phyloP scores from a whole-genome alignment of 805 yeast species.

The Monosporozyma unispora region DNA sequence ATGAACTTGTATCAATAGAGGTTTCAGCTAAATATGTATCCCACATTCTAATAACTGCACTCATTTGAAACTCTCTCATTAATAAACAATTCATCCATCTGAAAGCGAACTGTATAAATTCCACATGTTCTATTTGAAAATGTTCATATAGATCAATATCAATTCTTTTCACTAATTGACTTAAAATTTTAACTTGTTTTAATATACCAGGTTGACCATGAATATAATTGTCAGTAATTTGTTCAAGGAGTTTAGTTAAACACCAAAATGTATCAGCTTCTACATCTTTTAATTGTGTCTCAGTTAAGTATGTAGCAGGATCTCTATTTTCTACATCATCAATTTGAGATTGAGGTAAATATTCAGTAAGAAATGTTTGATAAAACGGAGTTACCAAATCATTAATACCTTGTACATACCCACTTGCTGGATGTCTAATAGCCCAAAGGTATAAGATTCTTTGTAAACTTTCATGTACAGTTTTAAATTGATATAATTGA shows the following conservation, averaged over 20 bases:
- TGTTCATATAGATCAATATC: conserved; percentile 68
- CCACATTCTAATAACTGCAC: conserved; percentile 89
- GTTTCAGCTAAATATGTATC: conserved; percentile 81
- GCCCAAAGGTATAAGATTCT: conserved; percentile 89
- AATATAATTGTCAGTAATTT: conserved; percentile 92
- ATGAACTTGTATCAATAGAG: conserved; percentile 28
- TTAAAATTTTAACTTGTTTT: conserved; percentile 76
- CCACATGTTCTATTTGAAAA: conserved; percentile 73
- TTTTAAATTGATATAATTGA: conserved; percentile 54
- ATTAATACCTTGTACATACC: conserved; percentile 95
- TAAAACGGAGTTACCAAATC: conserved; percentile 89
- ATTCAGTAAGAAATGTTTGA: conserved; percentile 72
- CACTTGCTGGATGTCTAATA: conserved; percentile 92
- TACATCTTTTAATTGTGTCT: conserved; percentile 52
- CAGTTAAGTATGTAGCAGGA: conserved; percentile 47
- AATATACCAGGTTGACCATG: conserved; percentile 98
- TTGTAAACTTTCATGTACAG: conserved; percentile 73
- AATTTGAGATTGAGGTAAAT: conserved; percentile 37
- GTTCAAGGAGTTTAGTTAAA: conserved; percentile 78
- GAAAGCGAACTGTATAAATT: conserved; percentile 90
- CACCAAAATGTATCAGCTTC: conserved; percentile 99
- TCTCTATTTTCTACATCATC: conserved; percentile 50
- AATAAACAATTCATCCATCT: conserved; percentile 98
- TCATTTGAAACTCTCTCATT: conserved; percentile 84
- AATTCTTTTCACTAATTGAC: conserved; percentile 68